These are phyloP conservation scores for Globisporangium cederbergense DNA, from an alignment of 352 stramenopile species.

Conservation along the genomic window DNA sequence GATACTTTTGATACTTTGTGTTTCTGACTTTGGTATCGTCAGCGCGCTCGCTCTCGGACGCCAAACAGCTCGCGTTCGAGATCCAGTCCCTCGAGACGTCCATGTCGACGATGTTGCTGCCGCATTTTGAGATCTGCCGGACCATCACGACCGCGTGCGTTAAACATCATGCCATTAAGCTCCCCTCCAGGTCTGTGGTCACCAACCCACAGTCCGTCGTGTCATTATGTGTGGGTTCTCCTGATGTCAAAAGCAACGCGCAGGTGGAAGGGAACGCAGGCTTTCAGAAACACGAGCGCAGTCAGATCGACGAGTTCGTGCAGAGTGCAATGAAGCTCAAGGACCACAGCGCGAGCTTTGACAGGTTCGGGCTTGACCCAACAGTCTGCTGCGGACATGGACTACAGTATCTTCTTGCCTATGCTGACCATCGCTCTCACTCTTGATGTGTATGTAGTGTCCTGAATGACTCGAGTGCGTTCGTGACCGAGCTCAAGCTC, in stretches of 20 bases:
- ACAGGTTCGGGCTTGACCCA: slow-evolving; percentile 17
- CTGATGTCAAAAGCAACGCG: slow-evolving; percentile 27
- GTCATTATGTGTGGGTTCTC: neutral
- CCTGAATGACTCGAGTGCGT: slow-evolving; percentile 24
- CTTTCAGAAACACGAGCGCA: slow-evolving; percentile 27
- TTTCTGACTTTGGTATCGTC: neutral
- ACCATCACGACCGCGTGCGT: slow-evolving; percentile 56
- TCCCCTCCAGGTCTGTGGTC: too few species aligned
- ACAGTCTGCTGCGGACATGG: neutral
- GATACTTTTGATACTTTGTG: neutral
- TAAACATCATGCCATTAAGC: too few species aligned
- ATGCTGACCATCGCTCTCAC: neutral
- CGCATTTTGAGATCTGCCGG: slow-evolving; percentile 50
- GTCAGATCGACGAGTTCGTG: slow-evolving; percentile 36
- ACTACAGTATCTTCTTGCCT: neutral
- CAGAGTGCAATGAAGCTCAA: slow-evolving; percentile 27
- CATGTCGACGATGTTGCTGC: slow-evolving; percentile 44
- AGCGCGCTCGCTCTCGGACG: slow-evolving; percentile 32
- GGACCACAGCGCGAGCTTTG: slow-evolving; percentile 20
- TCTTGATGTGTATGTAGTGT: slow-evolving; percentile 21
- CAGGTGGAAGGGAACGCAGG: slow-evolving; percentile 22
- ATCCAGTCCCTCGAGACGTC: slow-evolving; percentile 42
- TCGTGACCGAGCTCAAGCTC: slow-evolving; percentile 32
- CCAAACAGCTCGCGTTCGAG: slow-evolving; percentile 37
- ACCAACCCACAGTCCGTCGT: too few species aligned